Base-by-base conservation (phyloP, 192 early-diverging fungal species). In the Coemansia sp. region DNA sequence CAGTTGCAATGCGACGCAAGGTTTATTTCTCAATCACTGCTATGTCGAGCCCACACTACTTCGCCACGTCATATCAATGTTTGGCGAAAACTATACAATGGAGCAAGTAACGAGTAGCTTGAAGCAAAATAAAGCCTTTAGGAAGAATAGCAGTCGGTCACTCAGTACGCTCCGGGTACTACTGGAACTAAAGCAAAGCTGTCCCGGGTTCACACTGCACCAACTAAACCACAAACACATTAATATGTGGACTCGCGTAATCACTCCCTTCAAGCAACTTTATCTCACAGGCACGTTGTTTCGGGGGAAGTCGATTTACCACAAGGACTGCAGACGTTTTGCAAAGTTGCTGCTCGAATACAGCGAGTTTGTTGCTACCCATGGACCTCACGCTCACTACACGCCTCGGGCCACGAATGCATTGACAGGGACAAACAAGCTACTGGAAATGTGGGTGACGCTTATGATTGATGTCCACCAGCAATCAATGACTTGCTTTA, bases 141-240 rank as follows among this genome's bases (percentile, higher is more conserved):
- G 70, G 37, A 64, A 65, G n/a, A 31, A 37, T 3, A 67, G 70
- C 4, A 47, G 54, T 24, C 62, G 67, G 25, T 76, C 73, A 9
- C 31, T 25, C 0, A 59, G 62, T 3, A 56, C 49, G 40, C 43
- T 76, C 31, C 29, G 41, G 24, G 67, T 76, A 12, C 53, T 76
- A 4, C 12, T 66, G 14, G 60, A 66, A 24, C 59, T 76, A n/a
- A 70, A 68, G 19, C 7, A 3, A n/a, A 49, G 24, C 9, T 47
- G 54, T 11, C 68, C 74, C 3, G 32, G 27, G 14, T 76, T 70
- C 19, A 42, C 60, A 7, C 61, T 61, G 68, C 68, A 63, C 49
- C 74, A 76, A 38, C 60, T 76, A 6, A 76, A 76, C 68, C 64
- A 70, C 68, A 76, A 76, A 60, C 74, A 76, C 24, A 70, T 70